Percentiles rank a stretch among this genome's conserved stretches.
These are phyloP conservation scores for Hanseniaspora thailandica DNA, from an alignment of 805 yeast genomes.

Conservation along the genomic window DNA sequence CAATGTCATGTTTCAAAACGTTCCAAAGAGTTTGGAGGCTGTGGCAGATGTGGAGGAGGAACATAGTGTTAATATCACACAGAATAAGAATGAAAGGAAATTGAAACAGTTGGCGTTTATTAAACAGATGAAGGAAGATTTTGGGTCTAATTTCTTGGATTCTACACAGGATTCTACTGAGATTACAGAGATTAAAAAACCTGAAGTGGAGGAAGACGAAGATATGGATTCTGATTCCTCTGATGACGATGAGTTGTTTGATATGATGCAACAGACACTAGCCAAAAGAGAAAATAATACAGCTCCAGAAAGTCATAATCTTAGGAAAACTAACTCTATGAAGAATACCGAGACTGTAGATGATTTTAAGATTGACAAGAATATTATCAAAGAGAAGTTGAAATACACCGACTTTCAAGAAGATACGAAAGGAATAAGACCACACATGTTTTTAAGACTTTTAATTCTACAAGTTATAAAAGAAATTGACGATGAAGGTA, in stretches of 20 bases:
- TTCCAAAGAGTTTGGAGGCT: not conserved
- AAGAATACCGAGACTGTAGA: not conserved
- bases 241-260: constrained; percentile 15
- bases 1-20: not conserved
- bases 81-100: not conserved
- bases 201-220: constrained; percentile 6
- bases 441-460: not conserved
- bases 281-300: not conserved
- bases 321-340: no score
- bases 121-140: constrained; percentile 5
- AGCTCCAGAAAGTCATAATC: not conserved
- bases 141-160: constrained; percentile 9
- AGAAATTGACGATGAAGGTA: constrained; percentile 14
- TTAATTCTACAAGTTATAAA: not conserved
- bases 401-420: not conserved
- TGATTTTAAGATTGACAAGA: not conserved
- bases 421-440: not conserved
- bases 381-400: not conserved
- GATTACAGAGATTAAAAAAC: constrained; percentile 17
- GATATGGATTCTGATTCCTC: constrained; percentile 12
- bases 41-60: not conserved
- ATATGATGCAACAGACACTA: not conserved
- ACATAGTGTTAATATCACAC: not conserved
- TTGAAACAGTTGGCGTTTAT: not conserved
- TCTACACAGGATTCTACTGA: constrained; percentile 32